These are phyloP conservation scores for Mycena galopus DNA, from an alignment of 768 basidiomycete species.

Conservation along the genomic window DNA sequence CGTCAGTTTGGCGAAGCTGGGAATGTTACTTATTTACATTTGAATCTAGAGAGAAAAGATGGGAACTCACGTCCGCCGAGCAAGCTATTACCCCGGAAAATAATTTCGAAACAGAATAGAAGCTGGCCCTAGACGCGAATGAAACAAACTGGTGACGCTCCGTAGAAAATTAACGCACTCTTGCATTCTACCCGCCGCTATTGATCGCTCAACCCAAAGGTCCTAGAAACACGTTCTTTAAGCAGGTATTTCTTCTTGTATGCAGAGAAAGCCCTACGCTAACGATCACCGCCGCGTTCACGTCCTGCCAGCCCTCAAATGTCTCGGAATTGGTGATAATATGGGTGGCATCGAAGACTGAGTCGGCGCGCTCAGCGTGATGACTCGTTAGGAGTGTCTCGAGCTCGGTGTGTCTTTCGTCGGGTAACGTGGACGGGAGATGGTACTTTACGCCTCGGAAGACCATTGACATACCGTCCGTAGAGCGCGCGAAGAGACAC, in stretches of 20 bases:
- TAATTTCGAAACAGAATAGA: conserved; percentile 84
- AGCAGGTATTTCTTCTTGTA: not conserved
- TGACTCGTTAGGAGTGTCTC: conserved; percentile 49
- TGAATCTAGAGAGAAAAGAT: not conserved
- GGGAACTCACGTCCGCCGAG: conserved; percentile 68
- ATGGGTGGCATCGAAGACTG: conserved; percentile 51
- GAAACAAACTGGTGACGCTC: not conserved
- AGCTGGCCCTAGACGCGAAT: conserved; percentile 42
- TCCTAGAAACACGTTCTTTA: conserved; percentile 20
- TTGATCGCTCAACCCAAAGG: conserved; percentile 33
- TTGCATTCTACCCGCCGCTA: conserved; percentile 27
- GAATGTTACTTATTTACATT: not conserved
- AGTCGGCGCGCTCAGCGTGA: conserved; percentile 45
- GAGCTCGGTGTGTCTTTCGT: conserved; percentile 47
- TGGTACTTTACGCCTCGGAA: conserved; percentile 54
- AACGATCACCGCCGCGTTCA: conserved; percentile 29
- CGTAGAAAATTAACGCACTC: conserved; percentile 9
- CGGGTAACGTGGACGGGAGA: conserved; percentile 51
- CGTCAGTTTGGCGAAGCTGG: conserved; percentile 72
- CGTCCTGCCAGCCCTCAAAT: conserved; percentile 53
- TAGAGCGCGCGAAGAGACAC: no score
- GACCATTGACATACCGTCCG: conserved; percentile 19
- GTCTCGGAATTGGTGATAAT: conserved; percentile 57
- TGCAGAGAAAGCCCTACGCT: conserved; percentile 15
- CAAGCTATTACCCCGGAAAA: conserved; percentile 91